Base-by-base conservation (phyloP, 2,329 filamentous ascomycete genomes). In the Aspergillus ochraceus region DNA sequence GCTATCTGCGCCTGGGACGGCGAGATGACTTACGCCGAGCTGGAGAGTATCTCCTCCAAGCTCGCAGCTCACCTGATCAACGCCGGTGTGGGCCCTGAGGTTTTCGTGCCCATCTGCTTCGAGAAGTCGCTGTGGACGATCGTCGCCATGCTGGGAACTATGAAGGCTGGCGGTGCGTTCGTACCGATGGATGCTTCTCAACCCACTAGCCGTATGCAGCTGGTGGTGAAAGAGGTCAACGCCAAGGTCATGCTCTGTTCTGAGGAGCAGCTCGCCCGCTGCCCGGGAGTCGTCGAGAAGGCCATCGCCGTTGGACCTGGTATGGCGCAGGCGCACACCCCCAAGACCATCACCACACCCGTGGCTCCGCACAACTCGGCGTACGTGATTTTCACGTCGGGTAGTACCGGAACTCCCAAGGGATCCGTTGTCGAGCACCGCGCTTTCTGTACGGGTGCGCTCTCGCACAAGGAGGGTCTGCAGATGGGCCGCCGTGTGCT, bases 381-480 rank as follows among this genome's bases (percentile, higher is more conserved):
- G 0, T 87, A 84, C 66, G 77, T 86, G 4, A 77, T 88, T 10
- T 84, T 87, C 63, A 81, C 80, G 2, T 80, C 63, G 1, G 63
- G 63, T 10, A 61, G 55, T n/a, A 63, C 63, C 3, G 58, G 63
- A 9, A 59, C 54, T 1, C 80, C 82, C 0, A 83, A 83, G 58
- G 85, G 84, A 2, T 29, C 46, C 9, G 51, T 22, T 49, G 50
- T 45, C 47, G 17, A 49, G 14, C 77, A 78, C 0, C 83, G 86
- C 61, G 51, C 39, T 3, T n/a, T 45, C 81, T 0, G 78, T 80
- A 0, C 72, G n/a, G 49, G 53, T 47, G 84, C 0, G 76, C 82
- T 0, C 76, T 87, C 17, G 83, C 84, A 86, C 60, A 82, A 79
- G 0, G 71, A 76, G 0, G 79, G 80, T 0, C 72, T 86, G 22